Base-by-base conservation (phyloP, 176 grass and related monocot species). In the Ampelocalamus luodianensis region DNA sequence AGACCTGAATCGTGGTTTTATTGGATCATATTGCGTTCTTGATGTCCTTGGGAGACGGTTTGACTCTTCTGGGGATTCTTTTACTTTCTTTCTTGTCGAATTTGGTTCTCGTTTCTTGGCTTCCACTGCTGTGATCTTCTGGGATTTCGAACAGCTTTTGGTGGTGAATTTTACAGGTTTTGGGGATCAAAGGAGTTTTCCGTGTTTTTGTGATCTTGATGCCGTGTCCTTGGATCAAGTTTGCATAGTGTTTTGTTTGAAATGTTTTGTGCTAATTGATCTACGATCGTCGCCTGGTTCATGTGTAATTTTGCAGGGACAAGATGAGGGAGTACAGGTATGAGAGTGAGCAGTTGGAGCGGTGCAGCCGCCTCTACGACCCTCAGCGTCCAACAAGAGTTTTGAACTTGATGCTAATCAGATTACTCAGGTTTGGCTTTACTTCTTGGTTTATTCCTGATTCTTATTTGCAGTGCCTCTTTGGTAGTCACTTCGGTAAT, bases 301-400 rank as follows among this genome's bases (percentile, higher is more conserved):
- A 26, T 84, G 80, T 69, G 50, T 65, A 32, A 76, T 87, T 88
- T 77, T 72, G 46, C 82, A 95, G 96, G 79, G 83, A 83, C 68
- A 89, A 44, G n/a, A 80, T 93, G 55, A 85, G 78, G 29, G 88
- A 87, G 62, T 87, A 95, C 59, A 95, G 71, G 77, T 44, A 87
- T 67, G 85, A 90, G 74, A 90, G 91, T 10, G 79, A 93, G 74
- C 81, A 67, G 58, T 64, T 98, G 87, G 93, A 93, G 45, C 74
- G 84, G 29, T 95, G 88, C 64, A 82, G 54, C 53, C 79, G 77
- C 51, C 86, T 98, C 66, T 83, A 83, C 42, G 88, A 93, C 74
- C 83, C 82, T 92, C 93, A 76, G 20, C 79, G 20, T 84, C 66
- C 39, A 89, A 48, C 65, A 90, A 81, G 14, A 79, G 65, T 79